Conservation (phyloP, 371 early-diverging fungal species). For the Mortierella sp. region DNA sequence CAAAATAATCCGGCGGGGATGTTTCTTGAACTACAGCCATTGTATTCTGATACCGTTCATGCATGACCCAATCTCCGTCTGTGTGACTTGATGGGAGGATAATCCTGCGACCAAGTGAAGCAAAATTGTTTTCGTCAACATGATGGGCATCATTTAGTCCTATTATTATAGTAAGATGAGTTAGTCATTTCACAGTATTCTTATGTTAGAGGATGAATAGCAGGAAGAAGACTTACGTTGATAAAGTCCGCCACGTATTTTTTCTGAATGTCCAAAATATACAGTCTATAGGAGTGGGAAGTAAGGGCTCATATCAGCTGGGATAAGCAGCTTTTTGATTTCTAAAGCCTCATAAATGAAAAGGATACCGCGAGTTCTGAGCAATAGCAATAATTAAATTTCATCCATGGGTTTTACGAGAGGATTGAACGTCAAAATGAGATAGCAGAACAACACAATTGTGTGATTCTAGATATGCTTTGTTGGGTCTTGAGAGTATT, state of each 20-base stretch:
- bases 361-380: no score
- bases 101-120: conserved; percentile 1
- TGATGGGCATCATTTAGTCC: background rate
- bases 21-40: background rate
- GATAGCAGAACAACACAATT: no score
- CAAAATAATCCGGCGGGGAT: background rate
- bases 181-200: background rate
- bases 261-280: background rate
- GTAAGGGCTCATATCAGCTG: no score
- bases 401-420: no score
- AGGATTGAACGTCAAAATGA: no score
- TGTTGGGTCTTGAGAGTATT: no score
- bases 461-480: no score
- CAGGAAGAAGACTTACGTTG: background rate
- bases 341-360: no score
- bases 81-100: background rate
- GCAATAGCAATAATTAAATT: no score
- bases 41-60: background rate
- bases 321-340: no score
- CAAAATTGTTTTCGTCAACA: background rate
- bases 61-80: background rate
- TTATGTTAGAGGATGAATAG: background rate
- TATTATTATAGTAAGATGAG: background rate
- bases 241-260: background rate
- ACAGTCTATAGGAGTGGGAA: no score